Base-by-base conservation (phyloP, 169 alveolate species). In the Cryptosporidium bovis region DNA sequence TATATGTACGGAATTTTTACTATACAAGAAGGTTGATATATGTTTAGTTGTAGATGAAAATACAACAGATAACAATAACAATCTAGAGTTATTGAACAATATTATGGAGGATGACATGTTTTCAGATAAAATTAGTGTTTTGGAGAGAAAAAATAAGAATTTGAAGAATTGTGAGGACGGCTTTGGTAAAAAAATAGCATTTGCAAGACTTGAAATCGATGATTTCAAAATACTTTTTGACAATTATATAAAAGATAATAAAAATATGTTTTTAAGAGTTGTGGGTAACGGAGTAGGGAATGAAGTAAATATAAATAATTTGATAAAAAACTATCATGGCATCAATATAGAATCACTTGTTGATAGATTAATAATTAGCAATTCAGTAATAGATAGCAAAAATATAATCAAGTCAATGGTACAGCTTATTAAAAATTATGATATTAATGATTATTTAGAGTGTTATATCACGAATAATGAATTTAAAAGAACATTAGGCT, bases 381-480 rank as follows among this genome's bases (percentile, higher is more conserved):
- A 31, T 4, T 5, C 56, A 1, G 83, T 50, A 50, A 3, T 69
- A n/a, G 16, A 51, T 27, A 48, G 18, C 2, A 12, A 55, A 10
- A 64, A 53, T 31, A 53, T 8, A 55, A 5, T 13, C 0, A 53
- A 53, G 0, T 53, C 64, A 7, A 53, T 53, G 10, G 20, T 53
- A 4, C 4, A n/a, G 4, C 29, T 53, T n/a, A 53, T 53, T 16
- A 53, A 53, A 2, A 51, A 69, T 34, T 69, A 51, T 55, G 55
- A 69, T n/a, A 18, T 29, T 18, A 51, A 69, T 51, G 83, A 69
- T 56, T 69, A 34, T 55, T 10, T 69, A 51, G 83, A 33, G 44
- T 51, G 55, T 34, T 69, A 51, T 24, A 34, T 51, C 1, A 51
- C 51, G 31, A 34, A 69, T 16, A 56, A n/a, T 18, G 24, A 24